Base-by-base conservation (phyloP, 371 early-diverging fungal species). In the Apophysomyces ossiformis region DNA sequence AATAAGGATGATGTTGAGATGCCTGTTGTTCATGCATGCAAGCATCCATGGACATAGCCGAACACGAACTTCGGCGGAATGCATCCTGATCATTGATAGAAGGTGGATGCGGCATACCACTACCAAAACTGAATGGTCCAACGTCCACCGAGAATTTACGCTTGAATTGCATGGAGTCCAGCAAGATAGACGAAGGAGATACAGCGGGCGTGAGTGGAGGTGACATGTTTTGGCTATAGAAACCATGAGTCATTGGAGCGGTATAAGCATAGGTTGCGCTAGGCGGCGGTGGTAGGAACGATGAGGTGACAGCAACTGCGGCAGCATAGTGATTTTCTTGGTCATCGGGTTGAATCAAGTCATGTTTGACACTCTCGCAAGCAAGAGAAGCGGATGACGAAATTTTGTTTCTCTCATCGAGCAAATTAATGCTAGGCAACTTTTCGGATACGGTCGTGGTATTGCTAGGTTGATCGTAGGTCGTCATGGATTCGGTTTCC, bases 111-210 rank as follows among this genome's bases (percentile, higher is more conserved):
- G 71, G 67, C 35, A 75, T 66, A 15, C 58, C 65, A 12, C 76
- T 75, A 26, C 73, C 71, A 60, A 74, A 80, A 46, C 80, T 71
- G 69, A 83, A 79, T 9, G 83, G 80, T 26, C 80, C 80, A 8
- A 80, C 74, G 68, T 83, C 83, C n/a, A 83, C 76, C 13, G 83
- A 83, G 59, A 70, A 80, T 58, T 79, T 83, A 11, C 83, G 75
- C 65, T 78, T 72, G 54, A 70, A 74, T 44, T 74, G 68, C 69
- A 74, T 58, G 21, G 60, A 37, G n/a, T 68, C 69, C 36, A 66
- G 58, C 58, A 72, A n/a, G 21, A 63, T 57, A 6, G 73, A 60
- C 7, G 69, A 64, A 13, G 71, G 73, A 18, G 72, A 71, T 18
- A 68, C 68, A 12, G 65, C 65, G 2, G 72, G 72, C 5, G 73